These are phyloP conservation scores for Thalia dealbata DNA, from an alignment of 176 grass and related monocot genomes.

Conservation along the genomic window DNA sequence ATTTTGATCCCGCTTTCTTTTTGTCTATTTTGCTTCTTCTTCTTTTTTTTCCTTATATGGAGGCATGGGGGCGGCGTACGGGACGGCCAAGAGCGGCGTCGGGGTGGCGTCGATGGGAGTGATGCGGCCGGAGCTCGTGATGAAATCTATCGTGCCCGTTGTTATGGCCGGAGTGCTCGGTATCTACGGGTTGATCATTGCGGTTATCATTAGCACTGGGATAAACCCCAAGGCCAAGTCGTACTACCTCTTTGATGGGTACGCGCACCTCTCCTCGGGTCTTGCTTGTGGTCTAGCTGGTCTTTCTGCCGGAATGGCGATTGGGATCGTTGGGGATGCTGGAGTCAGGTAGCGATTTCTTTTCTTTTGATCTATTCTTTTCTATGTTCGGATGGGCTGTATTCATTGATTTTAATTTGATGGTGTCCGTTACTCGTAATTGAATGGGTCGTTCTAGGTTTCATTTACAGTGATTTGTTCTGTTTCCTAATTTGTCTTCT, in stretches of 20 bases:
- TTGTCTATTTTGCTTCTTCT: no score
- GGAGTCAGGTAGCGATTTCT: constrained; percentile 3
- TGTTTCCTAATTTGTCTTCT: not conserved
- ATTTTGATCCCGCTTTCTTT: no score
- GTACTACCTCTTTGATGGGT: constrained; percentile 16
- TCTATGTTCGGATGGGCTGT: not conserved
- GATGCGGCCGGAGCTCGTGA: constrained; percentile 16
- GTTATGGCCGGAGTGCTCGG: constrained; percentile 15
- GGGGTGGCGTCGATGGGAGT: constrained; percentile 15
- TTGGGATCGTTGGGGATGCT: constrained; percentile 11
- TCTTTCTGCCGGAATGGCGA: constrained; percentile 9
- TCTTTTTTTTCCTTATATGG: not conserved
- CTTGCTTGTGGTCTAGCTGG: constrained; percentile 9
- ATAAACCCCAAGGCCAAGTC: constrained; percentile 18
- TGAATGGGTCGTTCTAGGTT: not conserved
- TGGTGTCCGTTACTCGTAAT: not conserved
- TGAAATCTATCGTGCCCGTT: constrained; percentile 14
- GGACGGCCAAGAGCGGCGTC: constrained; percentile 6
- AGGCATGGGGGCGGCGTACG: constrained; percentile 13
- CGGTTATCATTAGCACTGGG: constrained; percentile 7
- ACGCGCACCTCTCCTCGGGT: constrained; percentile 10
- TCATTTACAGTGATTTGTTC: no score
- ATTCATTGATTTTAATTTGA: not conserved
- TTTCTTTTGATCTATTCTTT: not conserved
- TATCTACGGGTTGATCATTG: constrained; percentile 12